Evolutionary conservation across 371 early-diverging fungal genomes (phyloP).

Genomic region (Phascolomyces articulosus): DNA sequence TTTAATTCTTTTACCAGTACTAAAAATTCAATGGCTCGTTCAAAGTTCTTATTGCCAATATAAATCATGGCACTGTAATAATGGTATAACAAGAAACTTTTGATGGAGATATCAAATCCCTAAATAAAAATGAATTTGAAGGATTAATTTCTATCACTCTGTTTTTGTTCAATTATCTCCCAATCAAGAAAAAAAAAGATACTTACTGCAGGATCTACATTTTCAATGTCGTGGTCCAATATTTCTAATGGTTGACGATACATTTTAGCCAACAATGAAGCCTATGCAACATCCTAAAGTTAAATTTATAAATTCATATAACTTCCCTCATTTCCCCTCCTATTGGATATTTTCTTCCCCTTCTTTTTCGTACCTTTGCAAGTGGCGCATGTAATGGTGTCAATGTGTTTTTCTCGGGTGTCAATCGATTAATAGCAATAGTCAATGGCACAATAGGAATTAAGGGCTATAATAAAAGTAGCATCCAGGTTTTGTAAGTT

Average conservation of each 20-base stretch:
- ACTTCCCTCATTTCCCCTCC: too few species aligned
- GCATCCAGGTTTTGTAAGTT: not conserved
- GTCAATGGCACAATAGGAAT: constrained; percentile 34
- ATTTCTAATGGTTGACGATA: constrained; percentile 61
- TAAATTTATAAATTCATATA: not conserved
- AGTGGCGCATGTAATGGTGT: constrained; percentile 64
- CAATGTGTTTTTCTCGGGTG: constrained; percentile 35
- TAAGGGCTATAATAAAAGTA: not conserved
- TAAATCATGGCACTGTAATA: constrained; percentile 83
- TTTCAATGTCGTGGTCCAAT: constrained; percentile 60
- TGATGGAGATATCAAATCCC: constrained; percentile 40
- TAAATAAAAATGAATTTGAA: constrained; percentile 11
- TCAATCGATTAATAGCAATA: constrained; percentile 43
- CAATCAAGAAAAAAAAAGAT: not conserved
- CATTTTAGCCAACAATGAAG: constrained; percentile 63
- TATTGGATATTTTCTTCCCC: too few species aligned
- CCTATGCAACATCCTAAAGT: constrained; percentile 28
- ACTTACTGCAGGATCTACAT: constrained; percentile 56
- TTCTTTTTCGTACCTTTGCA: constrained; percentile 35
- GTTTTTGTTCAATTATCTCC: not conserved
- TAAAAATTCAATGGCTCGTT: constrained; percentile 68
- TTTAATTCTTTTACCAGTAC: constrained; percentile 39
- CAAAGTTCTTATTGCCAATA: constrained; percentile 67
- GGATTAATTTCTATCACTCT: not conserved
- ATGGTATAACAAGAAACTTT: constrained; percentile 71